Conservation (phyloP, 2,329 filamentous ascomycete species). For the Apiospora marii region DNA sequence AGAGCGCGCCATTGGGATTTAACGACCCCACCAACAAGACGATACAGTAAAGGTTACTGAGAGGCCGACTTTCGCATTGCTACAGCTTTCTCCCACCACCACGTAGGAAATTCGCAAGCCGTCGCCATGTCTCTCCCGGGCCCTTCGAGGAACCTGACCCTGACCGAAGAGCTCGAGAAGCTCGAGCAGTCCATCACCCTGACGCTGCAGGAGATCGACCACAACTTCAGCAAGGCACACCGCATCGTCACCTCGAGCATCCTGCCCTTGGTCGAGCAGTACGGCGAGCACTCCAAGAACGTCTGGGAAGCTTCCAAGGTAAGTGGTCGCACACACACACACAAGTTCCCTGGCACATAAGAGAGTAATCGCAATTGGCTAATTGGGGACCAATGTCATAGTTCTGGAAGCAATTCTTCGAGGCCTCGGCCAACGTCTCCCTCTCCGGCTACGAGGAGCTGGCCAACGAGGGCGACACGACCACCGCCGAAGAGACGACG, state of each 20-base stretch:
- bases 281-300: conserved; percentile 89
- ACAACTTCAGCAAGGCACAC: conserved; percentile 97
- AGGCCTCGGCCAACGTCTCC: conserved; percentile 96
- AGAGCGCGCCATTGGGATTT: background rate
- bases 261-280: conserved; percentile 91
- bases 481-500: conserved; percentile 58
- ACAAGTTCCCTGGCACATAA: background rate
- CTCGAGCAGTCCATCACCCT: conserved; percentile 96
- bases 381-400: conserved; percentile 44
- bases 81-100: too few species aligned
- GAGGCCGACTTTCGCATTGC: too few species aligned
- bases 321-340: conserved; percentile 14
- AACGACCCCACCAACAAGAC: background rate
- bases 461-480: conserved; percentile 67
- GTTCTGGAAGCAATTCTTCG: conserved; percentile 99
- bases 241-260: conserved; percentile 95
- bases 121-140: conserved; percentile 58
- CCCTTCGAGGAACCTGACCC: conserved; percentile 67
- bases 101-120: background rate
- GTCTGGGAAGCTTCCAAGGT: conserved; percentile 99
- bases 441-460: conserved; percentile 93
- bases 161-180: conserved; percentile 95
- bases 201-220: conserved; percentile 97
- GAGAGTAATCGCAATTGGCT: background rate
- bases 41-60: background rate